Evolutionary conservation across 2,329 filamentous ascomycete species (phyloP), one percentile per base, ranked within the genome.

Genomic region (Ophidiomyces ophidiicola): DNA sequence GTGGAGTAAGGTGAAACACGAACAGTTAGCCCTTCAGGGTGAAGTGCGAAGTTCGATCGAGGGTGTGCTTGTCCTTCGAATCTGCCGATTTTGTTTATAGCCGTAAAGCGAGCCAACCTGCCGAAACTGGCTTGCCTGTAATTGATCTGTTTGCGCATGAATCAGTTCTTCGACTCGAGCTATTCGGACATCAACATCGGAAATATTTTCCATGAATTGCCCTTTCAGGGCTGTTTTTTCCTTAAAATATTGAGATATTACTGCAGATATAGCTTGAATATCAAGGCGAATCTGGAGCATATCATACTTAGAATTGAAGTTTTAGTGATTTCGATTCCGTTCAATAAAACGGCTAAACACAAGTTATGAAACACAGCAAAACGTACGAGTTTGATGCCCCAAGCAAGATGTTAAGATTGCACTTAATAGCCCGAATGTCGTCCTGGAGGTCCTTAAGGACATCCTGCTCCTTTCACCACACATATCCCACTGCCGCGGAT

Each of bases 321-420:
- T n/a, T 28, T 28, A 28, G 25, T 14, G 4, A 15, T 37, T n/a
- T 3, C 18, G 17, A 18, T 39, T 26, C n/a, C 24, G 24, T 7
- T 26, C n/a, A 26, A n/a, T 26, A n/a, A 26, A 26, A 6, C n/a
- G 24, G 24, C 24, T n/a, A 26, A 26, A 26, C 24, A n/a, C 7
- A n/a, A n/a, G 24, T n/a, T 26, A 26, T 26, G n/a, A 26, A 26
- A 7, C 7, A 41, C 38, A 14, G 32, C 23, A 18, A 32, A 24
- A 33, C 51, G 32, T 50, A 54, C 50, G 50, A 57, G 39, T 53
- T 52, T 11, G 49, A 51, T 1, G 53, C 50, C 1, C 53, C 54
- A 11, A 53, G 49, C 36, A 54, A 43, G 17, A 56, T 48, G 35
- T 55, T 57, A 23, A 55, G 32, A 32, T 46, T 54, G 31, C 46